Base-by-base conservation (phyloP, 441 rosid genomes). In the Aquilaria agallochum region DNA sequence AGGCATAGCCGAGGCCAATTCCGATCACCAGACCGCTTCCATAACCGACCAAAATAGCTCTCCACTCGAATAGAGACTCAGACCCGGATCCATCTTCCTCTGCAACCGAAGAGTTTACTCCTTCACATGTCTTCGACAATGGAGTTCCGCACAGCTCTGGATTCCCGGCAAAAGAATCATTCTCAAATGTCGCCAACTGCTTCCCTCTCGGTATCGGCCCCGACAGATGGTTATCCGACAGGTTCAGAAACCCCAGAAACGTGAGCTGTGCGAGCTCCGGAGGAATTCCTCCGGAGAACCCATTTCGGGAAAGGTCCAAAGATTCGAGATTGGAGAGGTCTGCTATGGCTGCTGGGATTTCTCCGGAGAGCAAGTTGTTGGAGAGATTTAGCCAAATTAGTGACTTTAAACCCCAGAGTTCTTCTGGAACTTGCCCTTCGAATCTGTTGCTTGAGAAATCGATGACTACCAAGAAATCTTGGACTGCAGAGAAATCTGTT, bases 291-390 rank as follows among this genome's bases (percentile, higher is more conserved):
- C 72, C 72, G 0, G 49, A 58, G 9, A 73, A 56, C 2, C 34
- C 27, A 47, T 77, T 73, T 9, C 31, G 52, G 2, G 74, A 67
- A 33, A 78, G 74, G 27, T 78, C 70, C 14, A 71, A 0, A 4
- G 68, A 60, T 30, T 57, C 62, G 4, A 74, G 56, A 2, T 55
- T 13, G 0, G 13, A 52, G 0, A 74, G 52, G 13, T 56, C 66
- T 7, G 27, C 62, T 45, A 77, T 11, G 9, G 53, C 56, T 2
- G 63, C 4, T 31, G 80, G 60, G 0, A 72, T 1, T 8, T 4
- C 20, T 44, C 72, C 62, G 0, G 2, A 3, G 12, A 78, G 61
- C 13, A 3, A 30, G 47, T 75, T 77, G 32, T 60, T 50, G 6
- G 80, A 70, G 1, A 74, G 59, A 5, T 68, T 68, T 8, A 68